A percentile compares a stretch with the other conserved stretches of the same genome.
These are phyloP conservation scores for Septoria linicola DNA, from an alignment of 2,329 filamentous ascomycete genomes.

Conservation along the genomic window DNA sequence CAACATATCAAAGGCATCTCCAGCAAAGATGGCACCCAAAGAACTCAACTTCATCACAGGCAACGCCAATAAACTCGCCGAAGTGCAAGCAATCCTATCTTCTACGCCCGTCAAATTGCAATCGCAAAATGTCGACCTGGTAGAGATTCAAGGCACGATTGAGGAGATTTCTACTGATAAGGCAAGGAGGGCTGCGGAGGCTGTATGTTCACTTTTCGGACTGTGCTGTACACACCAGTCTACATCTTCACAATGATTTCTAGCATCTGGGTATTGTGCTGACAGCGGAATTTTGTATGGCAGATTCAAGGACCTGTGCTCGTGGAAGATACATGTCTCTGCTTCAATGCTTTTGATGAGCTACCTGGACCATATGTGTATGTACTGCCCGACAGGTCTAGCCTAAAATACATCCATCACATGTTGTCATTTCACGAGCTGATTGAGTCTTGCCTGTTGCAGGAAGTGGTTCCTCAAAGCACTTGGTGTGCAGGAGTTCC, in stretches of 20 bases:
- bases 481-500: slow-evolving; percentile 79
- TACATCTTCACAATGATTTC: not conserved
- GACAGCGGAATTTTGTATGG: not conserved
- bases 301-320: slow-evolving; percentile 77
- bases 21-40: slow-evolving; percentile 43
- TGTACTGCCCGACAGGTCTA: no score
- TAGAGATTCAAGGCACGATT: slow-evolving; percentile 87
- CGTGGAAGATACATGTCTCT: slow-evolving; percentile 92
- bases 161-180: slow-evolving; percentile 91
- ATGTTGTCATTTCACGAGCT: not conserved
- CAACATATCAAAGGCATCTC: not conserved
- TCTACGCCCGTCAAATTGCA: slow-evolving; percentile 66
- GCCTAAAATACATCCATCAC: no score
- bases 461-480: slow-evolving; percentile 93
- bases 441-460: slow-evolving; percentile 5
- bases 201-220: slow-evolving; percentile 55
- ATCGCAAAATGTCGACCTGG: slow-evolving; percentile 73
- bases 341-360: slow-evolving; percentile 87
- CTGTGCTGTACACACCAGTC: no score
- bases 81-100: slow-evolving; percentile 84
- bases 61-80: slow-evolving; percentile 88
- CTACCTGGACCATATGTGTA: slow-evolving; percentile 96
- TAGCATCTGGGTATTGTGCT: no score
- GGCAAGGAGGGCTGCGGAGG: slow-evolving; percentile 74
- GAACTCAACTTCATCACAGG: slow-evolving; percentile 89